Evolutionary conservation across 768 basidiomycete species (phyloP), one percentile per base, ranked within the genome.

Genomic region (Cystobasidium onofrii): DNA sequence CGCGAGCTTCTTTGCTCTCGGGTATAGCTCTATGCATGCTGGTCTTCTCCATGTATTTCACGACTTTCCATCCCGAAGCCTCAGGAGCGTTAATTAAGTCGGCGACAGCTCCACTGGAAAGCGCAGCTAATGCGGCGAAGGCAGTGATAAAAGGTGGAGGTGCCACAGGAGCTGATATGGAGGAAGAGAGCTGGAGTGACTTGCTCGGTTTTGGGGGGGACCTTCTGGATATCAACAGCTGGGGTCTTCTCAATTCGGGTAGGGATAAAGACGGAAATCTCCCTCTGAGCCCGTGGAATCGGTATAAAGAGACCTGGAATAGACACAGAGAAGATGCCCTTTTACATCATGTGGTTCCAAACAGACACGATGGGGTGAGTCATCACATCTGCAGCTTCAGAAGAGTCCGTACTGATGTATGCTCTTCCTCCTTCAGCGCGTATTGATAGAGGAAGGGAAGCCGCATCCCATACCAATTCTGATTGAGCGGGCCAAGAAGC

Each of bases 401-500:
- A 43, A 7, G 41, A 43, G 9, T 43, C 31, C 23, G 9, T 57
- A n/a, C 57, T 64, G 9, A 39, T 25, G 18, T 15, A 27, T 46
- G 18, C 7, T 9, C 9, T 36, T 36, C 33, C 34, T 3, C 63
- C 13, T n/a, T 6, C 33, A 64, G 27, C 54, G 78, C 33, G 31
- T 78, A 17, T 18, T 62, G 17, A 57, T 79, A n/a, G 71, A 73
- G 43, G 76, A 78, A 72, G 78, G 78, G 23, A 73, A 77, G 52
- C 50, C 54, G 12, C 85, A 86, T 76, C 86, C 85, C 0, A 83
- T 86, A 50, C 82, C 80, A 57, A 82, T 84, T 43, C 79, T 86
- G 10, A 83, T 84, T 27, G 73, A 79, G 31, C 74, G 77, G 0
- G 82, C 83, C 1, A 82, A 85, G 74, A 70, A 75, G 44, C 75